A percentile compares a stretch with the other conserved stretches of the same genome.
phyloP scores from a whole-genome alignment of 2,329 filamentous ascomycete species.

The Apiospora malaysiana region DNA sequence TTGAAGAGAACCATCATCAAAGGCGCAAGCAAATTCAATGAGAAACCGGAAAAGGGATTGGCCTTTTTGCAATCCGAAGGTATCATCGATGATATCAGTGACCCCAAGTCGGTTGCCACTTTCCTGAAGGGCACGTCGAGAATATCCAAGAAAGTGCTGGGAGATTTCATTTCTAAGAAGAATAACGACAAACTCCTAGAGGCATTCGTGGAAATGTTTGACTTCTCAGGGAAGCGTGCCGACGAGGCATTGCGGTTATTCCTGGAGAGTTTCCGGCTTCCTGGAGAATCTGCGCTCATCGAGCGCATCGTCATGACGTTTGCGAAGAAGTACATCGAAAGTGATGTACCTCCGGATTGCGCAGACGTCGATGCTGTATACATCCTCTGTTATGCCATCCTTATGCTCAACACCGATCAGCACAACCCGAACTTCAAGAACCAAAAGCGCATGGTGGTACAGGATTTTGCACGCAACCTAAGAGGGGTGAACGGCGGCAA shows the following conservation, averaged over 20 bases:
- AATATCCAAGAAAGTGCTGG: constrained; percentile 87
- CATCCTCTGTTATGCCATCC: constrained; percentile 92
- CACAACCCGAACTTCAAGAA: constrained; percentile 89
- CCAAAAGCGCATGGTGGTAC: constrained; percentile 81
- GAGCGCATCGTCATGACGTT: constrained; percentile 90
- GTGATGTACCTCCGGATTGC: constrained; percentile 73
- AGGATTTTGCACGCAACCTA: constrained; percentile 87
- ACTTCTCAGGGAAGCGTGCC: constrained; percentile 84
- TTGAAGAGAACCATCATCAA: constrained; percentile 89
- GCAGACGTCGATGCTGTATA: constrained; percentile 88
- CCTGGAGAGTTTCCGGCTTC: constrained; percentile 91
- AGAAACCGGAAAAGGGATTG: constrained; percentile 88
- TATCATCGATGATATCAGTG: constrained; percentile 77
- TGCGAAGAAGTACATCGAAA: constrained; percentile 80
- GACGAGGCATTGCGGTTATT: constrained; percentile 88
- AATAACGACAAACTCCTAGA: constrained; percentile 85
- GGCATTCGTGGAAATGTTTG: constrained; percentile 85
- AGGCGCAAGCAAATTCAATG: constrained; percentile 91
- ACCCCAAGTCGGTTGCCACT: constrained; percentile 79
- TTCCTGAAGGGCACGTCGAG: constrained; percentile 89
- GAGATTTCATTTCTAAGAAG: constrained; percentile 91
- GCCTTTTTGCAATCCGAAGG: constrained; percentile 84
- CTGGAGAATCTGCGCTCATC: constrained; percentile 91
- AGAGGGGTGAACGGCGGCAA: constrained; percentile 85
- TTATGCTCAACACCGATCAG: constrained; percentile 96